Conservation (phyloP, 1,284 basidiomycete species). For the Sporisorium iseilematis-ciliati region DNA sequence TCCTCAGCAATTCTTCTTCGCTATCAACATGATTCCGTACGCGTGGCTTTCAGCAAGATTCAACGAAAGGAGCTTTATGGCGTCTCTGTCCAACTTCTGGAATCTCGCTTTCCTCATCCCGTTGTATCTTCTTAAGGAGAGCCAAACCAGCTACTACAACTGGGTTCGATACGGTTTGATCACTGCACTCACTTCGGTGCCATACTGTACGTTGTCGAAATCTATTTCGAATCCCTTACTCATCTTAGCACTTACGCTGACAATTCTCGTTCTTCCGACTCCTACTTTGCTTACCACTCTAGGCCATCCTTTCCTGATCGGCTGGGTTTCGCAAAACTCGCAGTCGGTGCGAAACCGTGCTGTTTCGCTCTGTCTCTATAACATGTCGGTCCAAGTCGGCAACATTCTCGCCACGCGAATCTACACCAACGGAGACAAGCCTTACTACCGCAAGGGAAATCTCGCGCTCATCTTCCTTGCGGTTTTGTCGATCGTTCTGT, state of each 20-base stretch:
- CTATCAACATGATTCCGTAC: constrained; percentile 43
- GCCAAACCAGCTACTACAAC: constrained; percentile 9
- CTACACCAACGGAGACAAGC: constrained; percentile 52
- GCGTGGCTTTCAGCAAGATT: constrained; percentile 29
- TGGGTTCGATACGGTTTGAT: constrained; percentile 51
- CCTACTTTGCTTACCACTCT: not conserved
- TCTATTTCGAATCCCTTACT: not conserved
- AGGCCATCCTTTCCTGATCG: constrained; percentile 44
- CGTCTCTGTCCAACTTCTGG: constrained; percentile 40
- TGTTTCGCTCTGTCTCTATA: constrained; percentile 51
- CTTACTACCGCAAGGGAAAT: constrained; percentile 54
- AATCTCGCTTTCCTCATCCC: constrained; percentile 35
- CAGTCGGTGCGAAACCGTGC: constrained; percentile 51
- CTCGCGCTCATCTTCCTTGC: constrained; percentile 34
- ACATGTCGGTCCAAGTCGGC: constrained; percentile 58
- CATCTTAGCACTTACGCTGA: not conserved
- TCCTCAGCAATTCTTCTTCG: constrained; percentile 48
- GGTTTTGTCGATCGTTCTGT: constrained; percentile 34
- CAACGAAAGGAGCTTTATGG: constrained; percentile 31
- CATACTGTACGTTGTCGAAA: constrained; percentile 49
- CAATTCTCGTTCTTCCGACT: not conserved
- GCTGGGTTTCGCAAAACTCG: constrained; percentile 40
- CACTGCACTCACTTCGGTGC: constrained; percentile 40
- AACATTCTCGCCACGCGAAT: constrained; percentile 47
- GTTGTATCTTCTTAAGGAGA: constrained; percentile 31